Evolutionary conservation across 257 asterid species (phyloP), one percentile per base, ranked within the genome.

Genomic region (Penstemon newberryi): DNA sequence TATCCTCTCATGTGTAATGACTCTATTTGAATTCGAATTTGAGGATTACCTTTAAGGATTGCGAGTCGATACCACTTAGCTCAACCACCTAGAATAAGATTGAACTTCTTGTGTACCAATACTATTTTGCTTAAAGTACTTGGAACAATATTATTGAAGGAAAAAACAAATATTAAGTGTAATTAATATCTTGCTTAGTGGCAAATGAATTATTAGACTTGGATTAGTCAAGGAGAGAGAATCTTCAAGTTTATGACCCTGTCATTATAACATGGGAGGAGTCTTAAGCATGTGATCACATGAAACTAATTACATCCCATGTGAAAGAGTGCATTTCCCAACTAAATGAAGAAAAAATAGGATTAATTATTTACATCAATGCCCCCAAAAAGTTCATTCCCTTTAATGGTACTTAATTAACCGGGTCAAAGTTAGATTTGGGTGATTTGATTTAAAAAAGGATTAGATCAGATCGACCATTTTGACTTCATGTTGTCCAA

Each of bases 271-370:
- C 89, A 78, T 81, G 91, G 86, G 84, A 75, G 73, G 69, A 75
- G 75, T 58, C 81, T 69, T 52, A 77, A 70, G 82, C 95, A 87
- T 87, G 91, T 85, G 91, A 75, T 63, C 89, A 85, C 94, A 79
- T 81, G 89, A 77, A 60, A 47, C 89, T 78, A 78, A 81, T 79
- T 72, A 75, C 78, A 70, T 51, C 77, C 86, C 95, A 87, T 87
- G 95, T 87, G 95, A 62, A 57, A 63, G 39, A 46, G 37, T 75
- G 79, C 76, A 49, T 57, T 73, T 77, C 75, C 72, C 78, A 73
- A 75, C 67, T 62, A 60, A 76, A 78, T 71, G 73, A 75, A 64
- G 45, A 38, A 69, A 38, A 3, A 10, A 46, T 46, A 41, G 15
- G 10, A 41, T 60, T 25, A 39, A 4, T 4, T 38, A 25, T 60